A percentile compares a stretch with the other conserved stretches of the same genome.
Conservation (phyloP, 176 grass and related monocot species). For the Bonia amplexicaulis region DNA sequence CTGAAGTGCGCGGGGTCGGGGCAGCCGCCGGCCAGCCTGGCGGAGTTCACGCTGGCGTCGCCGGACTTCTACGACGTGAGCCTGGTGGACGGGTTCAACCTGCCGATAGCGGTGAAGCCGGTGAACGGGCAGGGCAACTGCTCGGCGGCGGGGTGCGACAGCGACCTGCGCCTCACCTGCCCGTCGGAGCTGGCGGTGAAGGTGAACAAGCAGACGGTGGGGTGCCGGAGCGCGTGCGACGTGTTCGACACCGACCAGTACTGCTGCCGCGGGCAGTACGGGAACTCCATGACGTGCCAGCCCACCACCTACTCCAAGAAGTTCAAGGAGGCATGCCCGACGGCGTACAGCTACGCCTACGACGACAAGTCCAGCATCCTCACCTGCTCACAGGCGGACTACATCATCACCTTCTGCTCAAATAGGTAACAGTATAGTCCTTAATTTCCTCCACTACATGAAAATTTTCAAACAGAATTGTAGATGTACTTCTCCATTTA, state of each 20-base stretch:
- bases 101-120: conserved; percentile 44
- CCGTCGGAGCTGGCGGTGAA: conserved; percentile 51
- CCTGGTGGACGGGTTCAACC: conserved; percentile 28
- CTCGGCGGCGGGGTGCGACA: conserved; percentile 46
- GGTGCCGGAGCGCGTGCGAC: conserved; percentile 70
- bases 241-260: conserved; percentile 73
- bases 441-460: too few relatives aligned
- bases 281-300: conserved; percentile 34
- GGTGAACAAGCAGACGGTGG: conserved; percentile 39
- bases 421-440: background rate
- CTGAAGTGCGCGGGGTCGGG: conserved; percentile 50
- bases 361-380: conserved; percentile 54
- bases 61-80: conserved; percentile 26
- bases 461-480: too few relatives aligned
- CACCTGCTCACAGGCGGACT: conserved; percentile 45
- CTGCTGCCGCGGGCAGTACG: conserved; percentile 56
- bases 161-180: conserved; percentile 44
- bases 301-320: conserved; percentile 57
- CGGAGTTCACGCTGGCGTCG: conserved; percentile 57
- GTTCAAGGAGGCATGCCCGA: conserved; percentile 63
- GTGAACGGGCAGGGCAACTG: conserved; percentile 43
- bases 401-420: conserved; percentile 51
- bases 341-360: conserved; percentile 65
- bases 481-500: too few relatives aligned
- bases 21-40: conserved; percentile 45